A percentile compares a stretch with the other conserved stretches of the same genome.
phyloP scores from a whole-genome alignment of 2,329 filamentous ascomycete species.

The Penicillium brevicompactum region DNA sequence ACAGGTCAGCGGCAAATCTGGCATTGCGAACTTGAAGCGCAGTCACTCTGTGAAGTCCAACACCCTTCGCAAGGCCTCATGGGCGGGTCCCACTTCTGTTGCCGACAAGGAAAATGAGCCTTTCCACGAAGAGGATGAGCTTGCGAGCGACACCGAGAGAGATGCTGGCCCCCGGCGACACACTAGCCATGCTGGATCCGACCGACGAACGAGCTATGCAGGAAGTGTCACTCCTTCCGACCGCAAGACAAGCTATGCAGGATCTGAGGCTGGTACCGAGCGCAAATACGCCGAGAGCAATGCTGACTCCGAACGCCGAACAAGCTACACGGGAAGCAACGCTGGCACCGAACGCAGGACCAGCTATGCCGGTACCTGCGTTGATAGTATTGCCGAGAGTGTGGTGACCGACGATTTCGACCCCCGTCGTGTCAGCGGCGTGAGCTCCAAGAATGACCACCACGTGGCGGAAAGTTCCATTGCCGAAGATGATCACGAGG shows the following conservation, averaged over 20 bases:
- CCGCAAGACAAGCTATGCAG: slow-evolving; percentile 4
- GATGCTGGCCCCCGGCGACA: slow-evolving; percentile 52
- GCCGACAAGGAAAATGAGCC: slow-evolving; percentile 64
- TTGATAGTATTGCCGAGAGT: slow-evolving; percentile 45
- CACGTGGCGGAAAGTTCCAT: slow-evolving; percentile 27
- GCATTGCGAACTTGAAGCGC: slow-evolving; percentile 65
- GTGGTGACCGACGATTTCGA: slow-evolving; percentile 42
- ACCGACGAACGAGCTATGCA: slow-evolving; percentile 38
- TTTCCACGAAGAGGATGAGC: slow-evolving; percentile 66
- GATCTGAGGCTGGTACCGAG: neutral
- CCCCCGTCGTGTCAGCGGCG: slow-evolving; percentile 43
- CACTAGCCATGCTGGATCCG: slow-evolving; percentile 43
- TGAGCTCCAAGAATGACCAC: slow-evolving; percentile 40
- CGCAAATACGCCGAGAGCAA: slow-evolving; percentile 53
- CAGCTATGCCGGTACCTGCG: slow-evolving; percentile 39
- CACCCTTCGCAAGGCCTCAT: slow-evolving; percentile 67
- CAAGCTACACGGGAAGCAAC: slow-evolving; percentile 44
- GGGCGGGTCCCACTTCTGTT: slow-evolving; percentile 56
- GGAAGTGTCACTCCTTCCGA: slow-evolving; percentile 28
- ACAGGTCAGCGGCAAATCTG: slow-evolving; percentile 38
- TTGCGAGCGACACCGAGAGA: slow-evolving; percentile 47
- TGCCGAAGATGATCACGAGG: slow-evolving; percentile 17
- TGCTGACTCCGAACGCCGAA: slow-evolving; percentile 46
- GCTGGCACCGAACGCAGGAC: slow-evolving; percentile 14
- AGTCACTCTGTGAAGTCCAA: slow-evolving; percentile 76